Conservation (phyloP, 306 rosid genomes). For the Trifolium subterraneum region DNA sequence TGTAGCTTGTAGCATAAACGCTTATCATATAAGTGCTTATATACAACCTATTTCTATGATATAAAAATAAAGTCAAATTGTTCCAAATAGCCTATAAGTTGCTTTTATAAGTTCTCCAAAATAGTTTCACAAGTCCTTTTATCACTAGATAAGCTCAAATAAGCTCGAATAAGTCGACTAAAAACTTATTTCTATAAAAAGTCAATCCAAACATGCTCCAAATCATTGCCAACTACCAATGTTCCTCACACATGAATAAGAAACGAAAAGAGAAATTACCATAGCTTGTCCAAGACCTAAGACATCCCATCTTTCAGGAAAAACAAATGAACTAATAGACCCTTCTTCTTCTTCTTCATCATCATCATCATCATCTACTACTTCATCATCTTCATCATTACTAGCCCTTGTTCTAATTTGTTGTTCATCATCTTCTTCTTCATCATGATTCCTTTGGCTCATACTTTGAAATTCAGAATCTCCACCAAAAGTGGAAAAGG, state of each 20-base stretch:
- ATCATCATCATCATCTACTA: background rate
- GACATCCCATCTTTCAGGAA: conserved; percentile 89
- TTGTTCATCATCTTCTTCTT: conserved; percentile 43
- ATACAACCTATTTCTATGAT: background rate
- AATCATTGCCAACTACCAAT: background rate
- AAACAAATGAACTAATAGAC: conserved; percentile 41
- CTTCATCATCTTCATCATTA: conserved; percentile 36
- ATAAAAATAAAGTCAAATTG: background rate
- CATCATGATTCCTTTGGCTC: conserved; percentile 41
- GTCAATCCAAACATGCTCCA: background rate
- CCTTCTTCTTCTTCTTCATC: conserved; percentile 43
- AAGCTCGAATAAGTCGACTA: no score
- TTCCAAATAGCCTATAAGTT: background rate
- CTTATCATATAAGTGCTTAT: background rate
- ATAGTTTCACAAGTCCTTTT: no score
- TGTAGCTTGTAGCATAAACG: no score
- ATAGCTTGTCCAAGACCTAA: conserved; percentile 99
- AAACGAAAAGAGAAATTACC: conserved; percentile 54
- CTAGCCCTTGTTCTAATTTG: conserved; percentile 18
- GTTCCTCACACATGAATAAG: background rate
- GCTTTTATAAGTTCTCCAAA: background rate
- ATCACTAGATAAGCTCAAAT: background rate
- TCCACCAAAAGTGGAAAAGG: conserved; percentile 33
- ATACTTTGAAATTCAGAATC: conserved; percentile 33
- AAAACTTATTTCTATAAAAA: background rate